Evolutionary conservation across 352 stramenopile species (phyloP).

Genomic region (Globisporangium parvum): DNA sequence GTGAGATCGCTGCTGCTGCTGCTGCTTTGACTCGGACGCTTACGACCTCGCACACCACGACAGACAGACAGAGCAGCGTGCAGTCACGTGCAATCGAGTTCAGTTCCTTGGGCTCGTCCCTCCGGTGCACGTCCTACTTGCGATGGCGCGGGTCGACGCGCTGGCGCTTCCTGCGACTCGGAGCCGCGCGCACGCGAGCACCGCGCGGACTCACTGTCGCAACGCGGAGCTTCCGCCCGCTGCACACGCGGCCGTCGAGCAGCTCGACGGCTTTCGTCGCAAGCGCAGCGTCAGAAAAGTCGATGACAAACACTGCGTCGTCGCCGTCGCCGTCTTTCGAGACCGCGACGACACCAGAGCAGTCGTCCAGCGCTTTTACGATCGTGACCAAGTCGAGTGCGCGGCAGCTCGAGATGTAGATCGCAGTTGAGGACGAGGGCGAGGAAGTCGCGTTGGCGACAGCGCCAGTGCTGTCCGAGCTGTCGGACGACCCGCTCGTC

Average conservation of each 20-base stretch:
- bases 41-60: too few relatives aligned
- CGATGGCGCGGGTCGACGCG: constrained; percentile 35
- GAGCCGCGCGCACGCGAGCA: constrained; percentile 15
- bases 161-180: constrained; percentile 63
- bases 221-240: constrained; percentile 47
- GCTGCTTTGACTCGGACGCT: not conserved
- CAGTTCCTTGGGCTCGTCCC: too few relatives aligned
- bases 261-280: constrained; percentile 32
- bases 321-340: constrained; percentile 31
- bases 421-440: constrained; percentile 11
- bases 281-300: constrained; percentile 41
- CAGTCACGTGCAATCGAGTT: not conserved
- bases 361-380: constrained; percentile 42
- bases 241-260: constrained; percentile 48
- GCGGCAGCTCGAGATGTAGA: constrained; percentile 44
- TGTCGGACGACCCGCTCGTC: constrained; percentile 1
- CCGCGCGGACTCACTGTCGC: constrained; percentile 6
- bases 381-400: constrained; percentile 44
- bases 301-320: constrained; percentile 33
- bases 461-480: constrained; percentile 2
- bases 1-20: too few relatives aligned
- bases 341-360: constrained; percentile 44
- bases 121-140: constrained; percentile 6
- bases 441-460: not conserved
- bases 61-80: too few relatives aligned